Conservation (phyloP, 2,329 filamentous ascomycete species). For the Aspergillus sp. region DNA sequence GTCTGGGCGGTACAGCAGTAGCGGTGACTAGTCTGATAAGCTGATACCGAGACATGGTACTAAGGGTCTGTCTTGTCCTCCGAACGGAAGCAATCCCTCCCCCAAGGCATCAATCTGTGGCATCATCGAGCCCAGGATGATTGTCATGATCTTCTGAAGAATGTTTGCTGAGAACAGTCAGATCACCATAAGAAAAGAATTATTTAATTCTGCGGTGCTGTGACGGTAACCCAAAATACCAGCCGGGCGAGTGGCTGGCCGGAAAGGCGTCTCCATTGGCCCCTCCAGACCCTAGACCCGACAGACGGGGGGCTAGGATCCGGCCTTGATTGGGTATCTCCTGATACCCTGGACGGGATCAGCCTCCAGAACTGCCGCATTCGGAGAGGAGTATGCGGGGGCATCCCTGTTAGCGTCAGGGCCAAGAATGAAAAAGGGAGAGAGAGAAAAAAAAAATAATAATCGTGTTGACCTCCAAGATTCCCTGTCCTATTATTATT, state of each 20-base stretch:
- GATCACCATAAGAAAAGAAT: not conserved
- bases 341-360: constrained; percentile 15
- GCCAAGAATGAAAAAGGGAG: constrained; percentile 13
- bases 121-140: no score
- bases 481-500: constrained; percentile 1
- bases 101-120: no score
- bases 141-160: no score
- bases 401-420: constrained; percentile 11
- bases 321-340: constrained; percentile 14
- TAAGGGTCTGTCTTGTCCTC: not conserved
- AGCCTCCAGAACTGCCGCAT: constrained; percentile 13
- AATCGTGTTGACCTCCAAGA: constrained; percentile 1
- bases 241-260: constrained; percentile 9
- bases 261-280: constrained; percentile 2
- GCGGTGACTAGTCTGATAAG: not conserved
- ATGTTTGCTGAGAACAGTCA: no score
- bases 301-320: constrained; percentile 4
- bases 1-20: constrained; percentile 7
- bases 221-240: constrained; percentile 2
- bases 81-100: not conserved
- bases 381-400: constrained; percentile 17
- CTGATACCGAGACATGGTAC: no score
- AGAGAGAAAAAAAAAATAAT: constrained; percentile 7
- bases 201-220: not conserved
- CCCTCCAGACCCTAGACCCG: constrained; percentile 1